Evolutionary conservation across 805 yeast genomes (phyloP).

Genomic region (Ogataea naganishii): DNA sequence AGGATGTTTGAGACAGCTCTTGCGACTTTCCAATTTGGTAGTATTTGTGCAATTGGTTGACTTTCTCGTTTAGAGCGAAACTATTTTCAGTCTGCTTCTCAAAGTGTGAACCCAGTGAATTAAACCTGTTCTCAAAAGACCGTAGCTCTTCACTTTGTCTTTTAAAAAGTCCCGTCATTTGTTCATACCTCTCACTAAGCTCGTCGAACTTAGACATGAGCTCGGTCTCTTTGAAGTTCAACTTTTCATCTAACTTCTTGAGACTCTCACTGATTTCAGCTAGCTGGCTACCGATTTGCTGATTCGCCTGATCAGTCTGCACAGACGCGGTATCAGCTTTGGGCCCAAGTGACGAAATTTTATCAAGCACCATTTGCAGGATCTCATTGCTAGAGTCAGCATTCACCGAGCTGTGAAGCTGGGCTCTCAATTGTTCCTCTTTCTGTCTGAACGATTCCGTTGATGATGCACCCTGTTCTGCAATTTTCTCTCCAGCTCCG

Average conservation of each 20-base stretch:
- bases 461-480: neutral
- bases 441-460: conserved; percentile 8
- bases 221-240: conserved; percentile 3
- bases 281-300: conserved; percentile 10
- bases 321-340: conserved; percentile 1
- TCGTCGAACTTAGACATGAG: conserved; percentile 6
- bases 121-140: conserved; percentile 8
- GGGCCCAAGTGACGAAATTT: too few species aligned
- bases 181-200: conserved; percentile 8
- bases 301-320: conserved; percentile 1
- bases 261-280: conserved; percentile 12
- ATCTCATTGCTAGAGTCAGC: too few species aligned
- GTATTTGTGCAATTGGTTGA: conserved; percentile 8
- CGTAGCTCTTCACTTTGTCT: conserved; percentile 11
- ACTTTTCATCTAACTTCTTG: conserved; percentile 7
- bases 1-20: too few species aligned
- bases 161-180: conserved; percentile 4
- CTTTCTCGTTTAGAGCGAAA: conserved; percentile 8
- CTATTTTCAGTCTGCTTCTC: conserved; percentile 14
- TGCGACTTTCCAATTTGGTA: too few species aligned
- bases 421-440: conserved; percentile 13
- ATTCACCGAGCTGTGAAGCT: too few species aligned
- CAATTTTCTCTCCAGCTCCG: conserved; percentile 1
- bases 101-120: conserved; percentile 7
- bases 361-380: neutral